phyloP scores from a whole-genome alignment of 768 basidiomycete genomes.

The Tremella yokohamensis region DNA sequence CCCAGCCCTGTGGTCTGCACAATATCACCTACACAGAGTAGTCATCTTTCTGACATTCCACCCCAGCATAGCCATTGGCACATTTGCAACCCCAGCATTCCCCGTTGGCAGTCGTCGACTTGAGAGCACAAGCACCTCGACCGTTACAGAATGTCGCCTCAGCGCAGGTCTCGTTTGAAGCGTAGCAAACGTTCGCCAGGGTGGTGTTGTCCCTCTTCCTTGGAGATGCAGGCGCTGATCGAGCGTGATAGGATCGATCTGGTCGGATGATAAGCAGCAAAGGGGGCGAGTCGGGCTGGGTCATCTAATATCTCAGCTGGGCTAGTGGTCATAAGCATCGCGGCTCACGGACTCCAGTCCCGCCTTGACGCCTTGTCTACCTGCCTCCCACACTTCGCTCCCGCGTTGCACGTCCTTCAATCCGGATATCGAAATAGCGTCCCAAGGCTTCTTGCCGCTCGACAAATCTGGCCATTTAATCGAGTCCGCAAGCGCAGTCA shows the following conservation, averaged over 20 bases:
- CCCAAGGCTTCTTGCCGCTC: conserved; percentile 28
- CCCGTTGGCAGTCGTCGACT: conserved; percentile 23
- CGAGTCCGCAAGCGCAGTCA: conserved; percentile 43
- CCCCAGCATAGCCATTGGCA: conserved; percentile 40
- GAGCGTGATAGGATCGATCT: conserved; percentile 9
- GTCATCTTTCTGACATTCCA: conserved; percentile 46
- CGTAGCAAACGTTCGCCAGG: conserved; percentile 27
- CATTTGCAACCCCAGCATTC: conserved; percentile 50
- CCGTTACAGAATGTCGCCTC: conserved; percentile 40
- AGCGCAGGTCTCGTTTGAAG: conserved; percentile 40
- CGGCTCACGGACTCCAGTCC: conserved; percentile 41
- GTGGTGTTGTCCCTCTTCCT: background rate
- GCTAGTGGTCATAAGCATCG: background rate
- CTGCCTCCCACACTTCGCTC: conserved; percentile 39
- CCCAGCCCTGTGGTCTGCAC: background rate
- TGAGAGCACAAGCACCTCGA: conserved; percentile 35
- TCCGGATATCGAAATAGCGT: conserved; percentile 44
- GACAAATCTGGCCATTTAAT: conserved; percentile 36
- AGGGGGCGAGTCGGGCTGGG: conserved; percentile 39
- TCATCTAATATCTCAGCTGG: conserved; percentile 40
- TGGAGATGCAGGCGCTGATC: background rate
- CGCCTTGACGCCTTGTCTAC: conserved; percentile 38
- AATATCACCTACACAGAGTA: conserved; percentile 35
- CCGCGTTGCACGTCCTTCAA: conserved; percentile 27
- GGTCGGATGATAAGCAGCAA: conserved; percentile 47